These are phyloP conservation scores for Colletotrichum cereale DNA, from an alignment of 2,329 filamentous ascomycete genomes.

Conservation along the genomic window DNA sequence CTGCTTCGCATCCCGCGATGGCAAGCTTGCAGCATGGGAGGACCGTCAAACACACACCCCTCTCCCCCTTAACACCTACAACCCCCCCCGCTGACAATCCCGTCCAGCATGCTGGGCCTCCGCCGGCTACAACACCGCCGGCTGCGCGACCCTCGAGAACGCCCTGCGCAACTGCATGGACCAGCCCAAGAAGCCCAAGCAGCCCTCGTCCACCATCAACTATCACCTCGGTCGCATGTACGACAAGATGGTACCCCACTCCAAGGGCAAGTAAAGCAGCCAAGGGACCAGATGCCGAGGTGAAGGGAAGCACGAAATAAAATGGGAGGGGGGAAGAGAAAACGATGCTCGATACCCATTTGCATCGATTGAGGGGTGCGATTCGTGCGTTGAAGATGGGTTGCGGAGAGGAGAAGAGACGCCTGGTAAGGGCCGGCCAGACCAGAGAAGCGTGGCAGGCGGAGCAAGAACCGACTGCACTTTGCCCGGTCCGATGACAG, in stretches of 20 bases:
- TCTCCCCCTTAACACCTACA: not conserved
- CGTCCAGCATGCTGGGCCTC: conserved; percentile 84
- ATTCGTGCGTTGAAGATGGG: not conserved
- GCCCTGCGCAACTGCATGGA: conserved; percentile 83
- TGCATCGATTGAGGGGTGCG: not conserved
- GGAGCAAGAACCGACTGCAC: not conserved
- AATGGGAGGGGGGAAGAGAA: not conserved
- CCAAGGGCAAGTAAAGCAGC: conserved; percentile 22
- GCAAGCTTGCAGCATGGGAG: not conserved
- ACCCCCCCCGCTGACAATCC: conserved; percentile 15
- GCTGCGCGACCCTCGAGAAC: conserved; percentile 70
- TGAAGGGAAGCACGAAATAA: not conserved
- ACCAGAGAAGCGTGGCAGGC: not conserved
- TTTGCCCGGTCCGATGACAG: not conserved
- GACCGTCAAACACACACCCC: too few species aligned
- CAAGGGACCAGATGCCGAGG: too few species aligned
- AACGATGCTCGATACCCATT: not conserved
- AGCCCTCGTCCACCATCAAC: conserved; percentile 84
- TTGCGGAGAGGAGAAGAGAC: not conserved
- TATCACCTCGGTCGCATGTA: conserved; percentile 87
- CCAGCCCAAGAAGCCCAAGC: conserved; percentile 66
- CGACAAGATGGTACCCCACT: conserved; percentile 50
- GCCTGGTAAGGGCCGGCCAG: not conserved
- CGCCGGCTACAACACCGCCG: conserved; percentile 73
- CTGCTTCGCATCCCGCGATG: not conserved